Conservation (phyloP, 495 filamentous ascomycete species). For the Xylaria palmicola region DNA sequence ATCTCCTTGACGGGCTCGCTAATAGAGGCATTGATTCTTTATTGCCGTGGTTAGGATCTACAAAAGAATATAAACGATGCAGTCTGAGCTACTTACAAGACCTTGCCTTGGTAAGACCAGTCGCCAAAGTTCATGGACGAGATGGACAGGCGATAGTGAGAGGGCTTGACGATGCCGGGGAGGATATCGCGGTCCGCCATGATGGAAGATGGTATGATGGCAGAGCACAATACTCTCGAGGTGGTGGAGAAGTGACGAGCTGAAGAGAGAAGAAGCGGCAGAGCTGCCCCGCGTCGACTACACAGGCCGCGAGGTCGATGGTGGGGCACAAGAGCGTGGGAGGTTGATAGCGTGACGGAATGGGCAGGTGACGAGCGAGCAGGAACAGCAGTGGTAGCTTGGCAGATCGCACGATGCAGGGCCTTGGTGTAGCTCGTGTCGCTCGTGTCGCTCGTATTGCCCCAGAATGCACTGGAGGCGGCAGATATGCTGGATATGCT, state of each 20-base stretch:
- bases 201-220: conserved; percentile 35
- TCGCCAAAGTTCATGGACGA: conserved; percentile 71
- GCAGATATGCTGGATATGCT: background rate
- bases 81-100: conserved; percentile 53
- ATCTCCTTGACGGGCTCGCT: conserved; percentile 65
- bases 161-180: conserved; percentile 69
- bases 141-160: conserved; percentile 81
- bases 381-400: background rate
- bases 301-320: background rate
- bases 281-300: conserved; percentile 9
- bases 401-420: background rate
- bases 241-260: conserved; percentile 28
- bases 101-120: conserved; percentile 81
- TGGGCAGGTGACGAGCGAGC: conserved; percentile 28
- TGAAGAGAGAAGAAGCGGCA: background rate
- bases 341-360: conserved; percentile 16
- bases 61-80: conserved; percentile 3
- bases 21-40: conserved; percentile 55
- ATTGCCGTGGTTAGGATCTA: background rate
- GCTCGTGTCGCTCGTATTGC: no score
- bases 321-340: conserved; percentile 7
- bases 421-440: background rate
- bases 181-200: conserved; percentile 56
- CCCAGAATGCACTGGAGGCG: background rate
- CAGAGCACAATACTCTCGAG: conserved; percentile 24